These are phyloP conservation scores for Echinosophora koreensis DNA, from an alignment of 306 rosid species.

Conservation along the genomic window DNA sequence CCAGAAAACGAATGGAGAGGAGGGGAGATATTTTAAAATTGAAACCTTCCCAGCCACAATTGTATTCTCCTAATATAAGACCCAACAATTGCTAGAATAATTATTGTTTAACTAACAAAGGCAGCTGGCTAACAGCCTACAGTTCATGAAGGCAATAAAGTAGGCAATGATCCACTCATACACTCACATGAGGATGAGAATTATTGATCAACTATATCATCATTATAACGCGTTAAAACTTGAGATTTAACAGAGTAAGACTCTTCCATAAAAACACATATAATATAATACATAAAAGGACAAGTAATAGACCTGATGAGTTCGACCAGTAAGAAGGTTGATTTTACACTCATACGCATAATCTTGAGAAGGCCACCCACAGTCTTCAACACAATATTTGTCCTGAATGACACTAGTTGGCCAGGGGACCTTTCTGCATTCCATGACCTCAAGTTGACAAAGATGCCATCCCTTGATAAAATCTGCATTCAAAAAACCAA, in stretches of 20 bases:
- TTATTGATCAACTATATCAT: conserved; percentile 2
- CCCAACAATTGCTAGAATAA: conserved; percentile 25
- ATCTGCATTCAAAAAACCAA: conserved; percentile 60
- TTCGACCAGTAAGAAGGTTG: conserved; percentile 92
- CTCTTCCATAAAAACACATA: background rate
- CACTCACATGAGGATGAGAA: conserved; percentile 28
- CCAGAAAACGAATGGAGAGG: conserved; percentile 1
- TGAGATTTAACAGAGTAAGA: conserved; percentile 4
- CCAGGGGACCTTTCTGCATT: conserved; percentile 86
- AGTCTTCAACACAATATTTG: conserved; percentile 71
- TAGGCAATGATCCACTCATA: conserved; percentile 15
- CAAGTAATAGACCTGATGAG: conserved; percentile 80
- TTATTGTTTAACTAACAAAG: conserved; percentile 26
- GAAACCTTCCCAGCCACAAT: background rate
- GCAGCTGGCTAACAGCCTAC: conserved; percentile 27
- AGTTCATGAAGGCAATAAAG: conserved; percentile 29
- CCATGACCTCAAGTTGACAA: conserved; percentile 91
- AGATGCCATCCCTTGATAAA: conserved; percentile 72
- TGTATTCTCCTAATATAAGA: conserved; percentile 28
- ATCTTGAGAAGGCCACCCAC: conserved; percentile 82
- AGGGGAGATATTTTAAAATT: conserved; percentile 14
- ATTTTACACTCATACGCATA: conserved; percentile 90
- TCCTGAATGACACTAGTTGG: conserved; percentile 63
- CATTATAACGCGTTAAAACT: conserved; percentile 1
- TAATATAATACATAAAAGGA: conserved; percentile 4